phyloP scores from a whole-genome alignment of 768 basidiomycete species.

The Boletus bicolor region DNA sequence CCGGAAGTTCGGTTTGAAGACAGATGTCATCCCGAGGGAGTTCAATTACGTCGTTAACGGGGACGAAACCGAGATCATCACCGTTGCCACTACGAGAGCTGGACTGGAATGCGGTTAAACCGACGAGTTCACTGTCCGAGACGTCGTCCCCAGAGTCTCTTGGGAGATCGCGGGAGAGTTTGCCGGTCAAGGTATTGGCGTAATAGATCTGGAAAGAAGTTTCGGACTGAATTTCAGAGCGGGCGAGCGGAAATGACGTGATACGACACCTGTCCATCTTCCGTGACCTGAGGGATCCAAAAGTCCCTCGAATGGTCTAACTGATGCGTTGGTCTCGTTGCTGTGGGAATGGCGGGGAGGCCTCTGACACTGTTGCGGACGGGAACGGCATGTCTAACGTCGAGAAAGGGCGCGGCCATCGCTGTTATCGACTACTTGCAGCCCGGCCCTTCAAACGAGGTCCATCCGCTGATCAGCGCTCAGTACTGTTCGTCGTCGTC shows the following conservation, averaged over 20 bases:
- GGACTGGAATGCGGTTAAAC: conserved; percentile 47
- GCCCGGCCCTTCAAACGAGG: neutral
- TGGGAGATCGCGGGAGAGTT: conserved; percentile 78
- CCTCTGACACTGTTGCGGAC: conserved; percentile 26
- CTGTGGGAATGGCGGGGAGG: conserved; percentile 27
- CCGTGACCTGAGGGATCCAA: conserved; percentile 86
- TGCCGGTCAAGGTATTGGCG: conserved; percentile 81
- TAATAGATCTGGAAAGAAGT: conserved; percentile 73
- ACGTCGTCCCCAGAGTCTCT: conserved; percentile 57
- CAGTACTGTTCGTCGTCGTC: neutral
- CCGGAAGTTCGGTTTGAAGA: neutral
- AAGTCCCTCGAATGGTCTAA: conserved; percentile 55
- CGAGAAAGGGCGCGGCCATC: conserved; percentile 19
- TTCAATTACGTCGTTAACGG: conserved; percentile 19
- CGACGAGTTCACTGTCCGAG: conserved; percentile 55
- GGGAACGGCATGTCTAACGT: neutral
- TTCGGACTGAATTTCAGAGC: neutral
- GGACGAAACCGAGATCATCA: conserved; percentile 44
- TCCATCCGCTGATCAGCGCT: conserved; percentile 2
- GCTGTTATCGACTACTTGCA: conserved; percentile 5
- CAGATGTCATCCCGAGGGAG: neutral
- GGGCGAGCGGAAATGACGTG: neutral
- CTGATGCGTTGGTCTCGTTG: neutral
- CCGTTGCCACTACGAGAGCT: conserved; percentile 49
- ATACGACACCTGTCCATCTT: conserved; percentile 69